Evolutionary conservation across 2,329 filamentous ascomycete species (phyloP).

Genomic region (Trichoderma sp.): DNA sequence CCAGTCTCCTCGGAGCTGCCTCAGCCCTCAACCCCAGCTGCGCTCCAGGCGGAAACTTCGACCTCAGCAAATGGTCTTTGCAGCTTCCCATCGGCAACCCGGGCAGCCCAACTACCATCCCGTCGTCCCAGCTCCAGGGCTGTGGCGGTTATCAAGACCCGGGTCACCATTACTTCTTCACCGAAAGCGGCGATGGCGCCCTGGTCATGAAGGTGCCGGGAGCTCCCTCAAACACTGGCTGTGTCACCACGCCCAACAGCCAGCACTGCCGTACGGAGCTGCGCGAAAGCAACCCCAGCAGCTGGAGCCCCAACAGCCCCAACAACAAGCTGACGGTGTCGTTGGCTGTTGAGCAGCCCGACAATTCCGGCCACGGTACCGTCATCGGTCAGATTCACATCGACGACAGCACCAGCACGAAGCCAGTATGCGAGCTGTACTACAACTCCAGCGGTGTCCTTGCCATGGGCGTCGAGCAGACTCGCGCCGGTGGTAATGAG

Average conservation of each 20-base stretch:
- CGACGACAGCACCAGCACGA: constrained; percentile 41
- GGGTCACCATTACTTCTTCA: constrained; percentile 42
- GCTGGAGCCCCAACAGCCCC: constrained; percentile 39
- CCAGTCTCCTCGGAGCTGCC: constrained; percentile 19
- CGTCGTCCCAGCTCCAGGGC: constrained; percentile 38
- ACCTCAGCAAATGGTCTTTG: constrained; percentile 41
- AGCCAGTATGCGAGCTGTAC: constrained; percentile 47
- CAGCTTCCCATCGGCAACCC: constrained; percentile 44
- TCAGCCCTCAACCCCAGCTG: constrained; percentile 26
- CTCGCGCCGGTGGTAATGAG: constrained; percentile 39
- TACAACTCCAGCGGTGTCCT: constrained; percentile 41
- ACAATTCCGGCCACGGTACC: constrained; percentile 39
- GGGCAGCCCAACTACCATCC: constrained; percentile 34
- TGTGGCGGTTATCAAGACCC: constrained; percentile 41
- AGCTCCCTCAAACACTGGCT: constrained; percentile 38
- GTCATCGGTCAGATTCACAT: constrained; percentile 45
- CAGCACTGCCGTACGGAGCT: constrained; percentile 48
- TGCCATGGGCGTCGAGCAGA: constrained; percentile 42
- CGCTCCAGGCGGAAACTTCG: constrained; percentile 38
- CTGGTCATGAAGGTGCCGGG: constrained; percentile 47
- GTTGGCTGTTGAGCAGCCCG: constrained; percentile 41
- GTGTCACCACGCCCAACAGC: constrained; percentile 46
- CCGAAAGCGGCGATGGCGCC: constrained; percentile 38
- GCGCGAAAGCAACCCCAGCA: constrained; percentile 41
- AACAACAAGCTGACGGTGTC: constrained; percentile 25